These are phyloP conservation scores for Strobilomyces dryophilus DNA, from an alignment of 768 basidiomycete genomes.

Conservation along the genomic window DNA sequence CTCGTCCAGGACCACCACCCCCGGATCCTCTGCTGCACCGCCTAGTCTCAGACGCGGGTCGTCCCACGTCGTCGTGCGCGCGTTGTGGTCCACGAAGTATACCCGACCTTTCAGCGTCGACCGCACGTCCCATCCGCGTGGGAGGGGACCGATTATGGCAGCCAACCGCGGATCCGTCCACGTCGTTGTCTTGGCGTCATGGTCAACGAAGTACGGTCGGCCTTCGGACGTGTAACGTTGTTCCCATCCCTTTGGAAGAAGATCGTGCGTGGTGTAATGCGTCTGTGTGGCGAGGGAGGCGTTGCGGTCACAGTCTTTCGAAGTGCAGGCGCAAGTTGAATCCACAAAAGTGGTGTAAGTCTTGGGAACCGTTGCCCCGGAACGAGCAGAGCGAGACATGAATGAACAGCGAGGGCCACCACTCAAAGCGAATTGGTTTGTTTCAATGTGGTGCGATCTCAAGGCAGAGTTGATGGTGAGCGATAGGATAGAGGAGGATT, in stretches of 20 bases:
- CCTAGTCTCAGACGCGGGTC: conserved; percentile 59
- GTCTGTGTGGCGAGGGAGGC: too few relatives aligned
- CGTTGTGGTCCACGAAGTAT: conserved; percentile 92
- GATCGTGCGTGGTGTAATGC: too few relatives aligned
- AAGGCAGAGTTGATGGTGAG: too few relatives aligned
- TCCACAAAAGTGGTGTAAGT: too few relatives aligned
- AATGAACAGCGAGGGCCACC: background rate
- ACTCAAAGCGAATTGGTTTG: too few relatives aligned
- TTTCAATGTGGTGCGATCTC: too few relatives aligned
- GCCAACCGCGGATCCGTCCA: conserved; percentile 81
- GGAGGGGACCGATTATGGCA: conserved; percentile 64
- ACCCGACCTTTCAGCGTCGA: conserved; percentile 76
- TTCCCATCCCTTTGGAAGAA: conserved; percentile 86
- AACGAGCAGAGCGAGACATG: background rate
- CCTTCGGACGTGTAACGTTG: conserved; percentile 84
- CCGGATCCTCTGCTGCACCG: background rate
- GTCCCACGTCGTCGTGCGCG: conserved; percentile 87
- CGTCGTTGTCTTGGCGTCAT: conserved; percentile 78
- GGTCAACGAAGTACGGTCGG: conserved; percentile 67
- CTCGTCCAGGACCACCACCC: too few relatives aligned
- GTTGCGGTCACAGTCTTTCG: too few relatives aligned
- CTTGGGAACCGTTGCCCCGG: too few relatives aligned
- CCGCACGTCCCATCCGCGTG: conserved; percentile 93
- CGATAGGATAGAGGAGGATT: too few relatives aligned
- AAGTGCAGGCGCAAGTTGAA: too few relatives aligned